Percentiles rank a stretch among this genome's conserved stretches.
Conservation (phyloP, 148 eudicot species). For the Chenopodium quinoa region DNA sequence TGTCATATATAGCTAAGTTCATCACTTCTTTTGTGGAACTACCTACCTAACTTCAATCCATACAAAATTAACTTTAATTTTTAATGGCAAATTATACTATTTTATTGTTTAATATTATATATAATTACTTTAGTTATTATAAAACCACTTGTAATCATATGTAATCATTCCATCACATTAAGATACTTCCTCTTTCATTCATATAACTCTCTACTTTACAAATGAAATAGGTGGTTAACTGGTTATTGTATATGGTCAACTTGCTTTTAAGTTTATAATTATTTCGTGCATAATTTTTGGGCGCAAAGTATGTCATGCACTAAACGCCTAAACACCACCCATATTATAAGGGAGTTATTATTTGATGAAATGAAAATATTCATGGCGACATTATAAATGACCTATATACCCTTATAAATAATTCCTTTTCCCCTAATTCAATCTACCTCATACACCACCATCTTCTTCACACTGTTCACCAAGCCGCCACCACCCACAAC, state of each 20-base stretch:
- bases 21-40: background rate
- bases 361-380: too few relatives aligned
- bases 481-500: too few relatives aligned
- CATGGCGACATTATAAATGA: too few relatives aligned
- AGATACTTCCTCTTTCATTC: conserved; percentile 3
- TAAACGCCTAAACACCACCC: background rate
- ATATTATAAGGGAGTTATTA: background rate
- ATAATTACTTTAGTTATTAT: background rate
- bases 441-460: too few relatives aligned
- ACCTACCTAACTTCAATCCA: conserved; percentile 9
- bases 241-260: background rate
- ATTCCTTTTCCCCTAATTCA: too few relatives aligned
- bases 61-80: background rate
- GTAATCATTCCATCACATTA: conserved; percentile 19
- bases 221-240: background rate
- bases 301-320: conserved; percentile 1
- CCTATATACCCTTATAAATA: too few relatives aligned
- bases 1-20: background rate
- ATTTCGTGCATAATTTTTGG: background rate
- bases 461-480: too few relatives aligned
- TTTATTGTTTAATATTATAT: too few relatives aligned
- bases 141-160: conserved; percentile 12
- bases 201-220: background rate
- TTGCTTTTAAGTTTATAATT: background rate
- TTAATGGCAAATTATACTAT: too few relatives aligned